Evolutionary conservation across 192 early-diverging fungal species (phyloP).

Genomic region (Umbelopsis isabellina): DNA sequence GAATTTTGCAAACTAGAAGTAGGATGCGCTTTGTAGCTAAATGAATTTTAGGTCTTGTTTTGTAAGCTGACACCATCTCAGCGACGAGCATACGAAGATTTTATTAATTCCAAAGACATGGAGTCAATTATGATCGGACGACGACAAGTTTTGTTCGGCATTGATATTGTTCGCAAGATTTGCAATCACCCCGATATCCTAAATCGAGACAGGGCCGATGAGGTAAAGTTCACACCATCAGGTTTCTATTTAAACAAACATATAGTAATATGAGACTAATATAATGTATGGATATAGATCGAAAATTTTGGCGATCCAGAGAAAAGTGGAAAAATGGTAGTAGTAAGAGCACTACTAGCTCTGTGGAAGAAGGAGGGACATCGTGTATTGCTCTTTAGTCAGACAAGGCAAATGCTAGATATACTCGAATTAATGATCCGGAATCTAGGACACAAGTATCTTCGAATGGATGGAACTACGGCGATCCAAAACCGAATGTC

Average conservation of each 20-base stretch:
- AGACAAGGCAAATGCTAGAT: slow-evolving; percentile 94
- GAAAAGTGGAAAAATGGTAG: slow-evolving; percentile 87
- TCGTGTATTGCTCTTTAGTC: slow-evolving; percentile 89
- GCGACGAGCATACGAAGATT: slow-evolving; percentile 70
- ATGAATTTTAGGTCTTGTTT: slow-evolving; percentile 65
- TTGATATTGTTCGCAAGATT: slow-evolving; percentile 93
- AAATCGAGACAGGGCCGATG: slow-evolving; percentile 26
- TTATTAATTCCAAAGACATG: slow-evolving; percentile 75
- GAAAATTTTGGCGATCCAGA: slow-evolving; percentile 65
- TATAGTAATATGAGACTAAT: neutral
- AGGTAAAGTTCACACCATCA: neutral
- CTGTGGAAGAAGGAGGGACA: slow-evolving; percentile 89
- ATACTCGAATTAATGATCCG: slow-evolving; percentile 83
- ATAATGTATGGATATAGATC: slow-evolving; percentile 28
- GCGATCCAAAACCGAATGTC: slow-evolving; percentile 82
- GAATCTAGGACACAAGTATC: slow-evolving; percentile 62
- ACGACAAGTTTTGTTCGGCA: slow-evolving; percentile 84
- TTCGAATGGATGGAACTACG: slow-evolving; percentile 96
- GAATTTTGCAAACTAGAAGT: neutral
- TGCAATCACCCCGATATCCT: slow-evolving; percentile 95
- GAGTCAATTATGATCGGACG: slow-evolving; percentile 77
- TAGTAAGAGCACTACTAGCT: slow-evolving; percentile 79
- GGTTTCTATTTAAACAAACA: neutral
- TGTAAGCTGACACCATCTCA: slow-evolving; percentile 84
- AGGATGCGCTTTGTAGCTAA: neutral